These are phyloP conservation scores for Solanum clarkiae DNA, from an alignment of 257 asterid species.

Conservation along the genomic window DNA sequence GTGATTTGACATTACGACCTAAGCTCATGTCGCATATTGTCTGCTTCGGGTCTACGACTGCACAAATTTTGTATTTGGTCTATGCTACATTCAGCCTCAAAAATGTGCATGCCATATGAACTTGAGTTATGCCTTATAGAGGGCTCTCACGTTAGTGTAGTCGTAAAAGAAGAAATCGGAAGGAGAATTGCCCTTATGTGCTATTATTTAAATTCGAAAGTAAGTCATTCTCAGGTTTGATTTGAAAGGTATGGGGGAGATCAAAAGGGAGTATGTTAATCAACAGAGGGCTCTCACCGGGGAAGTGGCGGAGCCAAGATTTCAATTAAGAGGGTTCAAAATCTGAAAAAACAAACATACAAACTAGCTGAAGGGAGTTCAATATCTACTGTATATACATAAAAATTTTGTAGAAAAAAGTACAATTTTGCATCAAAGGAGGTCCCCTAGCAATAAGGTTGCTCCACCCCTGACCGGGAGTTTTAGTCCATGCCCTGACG, in stretches of 20 bases:
- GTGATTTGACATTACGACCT: not conserved
- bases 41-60: not conserved
- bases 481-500: too few species aligned
- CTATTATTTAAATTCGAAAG: not conserved
- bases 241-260: not conserved
- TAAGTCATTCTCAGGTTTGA: not conserved
- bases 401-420: too few species aligned
- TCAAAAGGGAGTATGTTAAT: not conserved
- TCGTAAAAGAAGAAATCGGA: not conserved
- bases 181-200: not conserved
- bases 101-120: not conserved
- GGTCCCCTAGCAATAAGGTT: too few species aligned
- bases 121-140: not conserved
- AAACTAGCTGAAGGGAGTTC: too few species aligned
- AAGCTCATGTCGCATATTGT: not conserved
- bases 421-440: too few species aligned
- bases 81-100: not conserved
- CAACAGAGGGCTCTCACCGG: not conserved
- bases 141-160: not conserved
- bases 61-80: not conserved
- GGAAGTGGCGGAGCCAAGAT: too few species aligned
- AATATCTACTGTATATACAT: too few species aligned
- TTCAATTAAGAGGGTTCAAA: too few species aligned
- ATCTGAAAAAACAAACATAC: too few species aligned
- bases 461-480: too few species aligned